A percentile compares a stretch with the other conserved stretches of the same genome.
Evolutionary conservation across 2,329 filamentous ascomycete species (phyloP).

Genomic region (Fusarium proliferatum): DNA sequence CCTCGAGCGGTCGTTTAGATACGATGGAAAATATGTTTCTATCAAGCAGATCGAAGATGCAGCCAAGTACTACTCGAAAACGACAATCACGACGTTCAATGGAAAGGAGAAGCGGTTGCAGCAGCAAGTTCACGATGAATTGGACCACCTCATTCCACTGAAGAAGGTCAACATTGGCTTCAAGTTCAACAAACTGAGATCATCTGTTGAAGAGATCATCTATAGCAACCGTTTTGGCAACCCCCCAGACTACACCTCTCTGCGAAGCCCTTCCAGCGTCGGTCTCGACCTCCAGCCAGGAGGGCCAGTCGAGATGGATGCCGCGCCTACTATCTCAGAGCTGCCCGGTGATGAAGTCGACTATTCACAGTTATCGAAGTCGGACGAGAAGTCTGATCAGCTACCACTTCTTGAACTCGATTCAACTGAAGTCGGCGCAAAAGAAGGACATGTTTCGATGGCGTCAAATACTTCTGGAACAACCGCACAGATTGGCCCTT

Average conservation of each 20-base stretch:
- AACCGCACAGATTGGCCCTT: neutral
- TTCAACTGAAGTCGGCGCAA: constrained; percentile 1
- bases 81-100: constrained; percentile 32
- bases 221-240: constrained; percentile 38
- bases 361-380: neutral
- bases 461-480: neutral
- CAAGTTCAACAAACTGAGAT: constrained; percentile 41
- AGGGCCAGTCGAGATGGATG: constrained; percentile 12
- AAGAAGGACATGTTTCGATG: neutral
- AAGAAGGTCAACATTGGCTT: constrained; percentile 39
- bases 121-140: constrained; percentile 42
- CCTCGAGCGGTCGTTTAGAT: constrained; percentile 39
- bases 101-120: constrained; percentile 38
- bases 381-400: neutral
- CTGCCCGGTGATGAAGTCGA: constrained; percentile 7
- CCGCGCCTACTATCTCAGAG: constrained; percentile 10
- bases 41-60: constrained; percentile 44
- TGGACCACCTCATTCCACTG: constrained; percentile 39
- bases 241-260: constrained; percentile 17
- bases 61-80: constrained; percentile 39
- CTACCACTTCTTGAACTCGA: constrained; percentile 24
- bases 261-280: constrained; percentile 29
- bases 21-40: constrained; percentile 43
- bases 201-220: constrained; percentile 30
- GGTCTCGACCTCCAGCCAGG: neutral